A percentile compares a stretch with the other conserved stretches of the same genome.
These are phyloP conservation scores for Eimeria mitis DNA, from an alignment of 169 alveolate species.

Conservation along the genomic window DNA sequence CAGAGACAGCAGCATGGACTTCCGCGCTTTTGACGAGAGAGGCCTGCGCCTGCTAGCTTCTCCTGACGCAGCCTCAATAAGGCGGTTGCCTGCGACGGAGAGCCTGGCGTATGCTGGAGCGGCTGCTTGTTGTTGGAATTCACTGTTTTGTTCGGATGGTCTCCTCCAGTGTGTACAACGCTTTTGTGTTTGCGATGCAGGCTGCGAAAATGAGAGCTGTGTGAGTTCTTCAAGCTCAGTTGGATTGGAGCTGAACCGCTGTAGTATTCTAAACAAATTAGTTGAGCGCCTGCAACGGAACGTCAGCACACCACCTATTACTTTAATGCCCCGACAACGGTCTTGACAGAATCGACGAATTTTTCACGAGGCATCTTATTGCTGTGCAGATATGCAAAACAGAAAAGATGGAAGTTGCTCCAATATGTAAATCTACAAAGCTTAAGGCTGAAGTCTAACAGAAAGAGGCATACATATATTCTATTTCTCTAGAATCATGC, in stretches of 20 bases:
- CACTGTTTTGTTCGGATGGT: not conserved
- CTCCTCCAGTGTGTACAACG: constrained; percentile 33
- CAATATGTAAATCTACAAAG: not conserved
- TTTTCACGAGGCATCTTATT: not conserved
- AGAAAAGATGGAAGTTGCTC: not conserved
- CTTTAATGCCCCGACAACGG: not conserved
- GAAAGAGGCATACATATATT: constrained; percentile 35
- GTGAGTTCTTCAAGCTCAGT: constrained; percentile 64
- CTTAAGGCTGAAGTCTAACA: not conserved
- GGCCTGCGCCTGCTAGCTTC: constrained; percentile 67
- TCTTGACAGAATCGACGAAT: not conserved
- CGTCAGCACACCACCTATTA: not conserved
- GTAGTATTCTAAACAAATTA: constrained; percentile 14
- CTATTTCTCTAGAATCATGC: not conserved
- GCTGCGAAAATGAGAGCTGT: not conserved
- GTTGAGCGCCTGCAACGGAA: constrained; percentile 39
- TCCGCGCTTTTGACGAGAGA: constrained; percentile 30
- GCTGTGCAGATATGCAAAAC: not conserved
- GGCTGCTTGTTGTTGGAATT: not conserved
- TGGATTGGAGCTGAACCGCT: constrained; percentile 46
- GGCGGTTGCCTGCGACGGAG: constrained; percentile 18
- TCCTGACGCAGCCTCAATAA: constrained; percentile 33
- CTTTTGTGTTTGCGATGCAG: not conserved
- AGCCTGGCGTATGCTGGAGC: constrained; percentile 32
- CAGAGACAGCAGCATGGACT: not conserved